A percentile compares a stretch with the other conserved stretches of the same genome.
Conservation (phyloP, 768 basidiomycete species). For the Podaxis sp. region DNA sequence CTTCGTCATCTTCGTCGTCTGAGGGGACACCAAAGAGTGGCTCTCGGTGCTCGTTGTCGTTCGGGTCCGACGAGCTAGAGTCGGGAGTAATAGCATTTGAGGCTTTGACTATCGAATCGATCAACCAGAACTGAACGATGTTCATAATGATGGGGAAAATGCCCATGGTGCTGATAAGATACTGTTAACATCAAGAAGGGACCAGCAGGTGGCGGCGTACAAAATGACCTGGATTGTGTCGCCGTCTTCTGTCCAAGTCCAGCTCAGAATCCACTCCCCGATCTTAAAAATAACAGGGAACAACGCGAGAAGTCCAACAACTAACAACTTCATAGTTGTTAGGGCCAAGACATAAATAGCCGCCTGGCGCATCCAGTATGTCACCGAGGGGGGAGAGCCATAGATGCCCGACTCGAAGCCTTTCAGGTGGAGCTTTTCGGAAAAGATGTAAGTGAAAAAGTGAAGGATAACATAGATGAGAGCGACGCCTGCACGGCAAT, state of each 20-base stretch:
- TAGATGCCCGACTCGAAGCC: slow-evolving; percentile 88
- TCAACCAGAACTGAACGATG: slow-evolving; percentile 89
- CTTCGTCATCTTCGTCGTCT: slow-evolving; percentile 54
- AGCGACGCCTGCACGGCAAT: slow-evolving; percentile 58
- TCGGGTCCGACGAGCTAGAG: slow-evolving; percentile 30
- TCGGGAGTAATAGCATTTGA: slow-evolving; percentile 39
- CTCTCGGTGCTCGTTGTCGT: slow-evolving; percentile 43
- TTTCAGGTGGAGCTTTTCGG: slow-evolving; percentile 58
- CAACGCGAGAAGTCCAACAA: slow-evolving; percentile 68
- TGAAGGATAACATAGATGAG: slow-evolving; percentile 75
- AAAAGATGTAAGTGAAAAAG: slow-evolving; percentile 57
- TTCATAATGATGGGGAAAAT: slow-evolving; percentile 89
- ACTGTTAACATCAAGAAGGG: neutral
- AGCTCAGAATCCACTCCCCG: slow-evolving; percentile 87
- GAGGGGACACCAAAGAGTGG: slow-evolving; percentile 54
- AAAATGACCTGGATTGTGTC: slow-evolving; percentile 75
- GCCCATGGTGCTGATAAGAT: slow-evolving; percentile 69
- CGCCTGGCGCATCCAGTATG: slow-evolving; percentile 73
- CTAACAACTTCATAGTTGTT: slow-evolving; percentile 85
- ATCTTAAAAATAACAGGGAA: slow-evolving; percentile 67
- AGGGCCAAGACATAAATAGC: slow-evolving; percentile 79
- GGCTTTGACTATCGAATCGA: slow-evolving; percentile 89
- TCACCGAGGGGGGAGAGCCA: slow-evolving; percentile 73
- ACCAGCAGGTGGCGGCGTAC: slow-evolving; percentile 39
- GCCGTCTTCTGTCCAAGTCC: slow-evolving; percentile 60